Base-by-base conservation (phyloP, 306 rosid genomes). In the Macrotyloma uniflorum region DNA sequence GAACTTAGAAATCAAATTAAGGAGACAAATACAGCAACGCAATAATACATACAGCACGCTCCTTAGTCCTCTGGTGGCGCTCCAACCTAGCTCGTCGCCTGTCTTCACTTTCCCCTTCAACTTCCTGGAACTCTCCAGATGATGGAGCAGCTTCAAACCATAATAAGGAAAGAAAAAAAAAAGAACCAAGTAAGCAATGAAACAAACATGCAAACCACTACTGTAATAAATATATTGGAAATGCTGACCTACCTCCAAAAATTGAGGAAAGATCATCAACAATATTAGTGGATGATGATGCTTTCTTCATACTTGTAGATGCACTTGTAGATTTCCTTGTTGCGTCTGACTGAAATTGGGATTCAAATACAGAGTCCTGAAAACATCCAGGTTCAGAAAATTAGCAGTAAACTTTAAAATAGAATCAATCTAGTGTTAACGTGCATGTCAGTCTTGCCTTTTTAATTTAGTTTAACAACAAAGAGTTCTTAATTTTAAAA, bases 101-200 rank as follows among this genome's bases (percentile, higher is more conserved):
- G 64, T 96, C 99, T 80, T 93, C 98, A 88, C 30, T 90, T 84
- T 96, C 99, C 84, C 99, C 99, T 78, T 91, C 97, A 85, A 90
- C 86, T 15, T 90, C 98, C 69, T 86, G 99, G 86, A 96, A 91
- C 70, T 80, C 89, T 83, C 96, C 97, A 53, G 96, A 84, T 77
- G 96, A 80, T 32, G 94, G 93, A 66, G 92, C 80, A 82, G 89
- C 97, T 93, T 85, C 74, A 84, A 77, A 79, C 63, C 83, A 82
- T 12, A 55, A 73, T 72, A 76, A 70, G 36, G 50, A 55, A 46
- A 33, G 70, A 73, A n/a, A 5, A 76, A 5, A 72, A 66, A 19
- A 83, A 66, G 14, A 70, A 59, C 42, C 30, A 22, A 43, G 63
- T 72, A 62, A 33, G 81, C 53, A 82, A 76, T 43, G 36, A 79